These are phyloP conservation scores for Apiotrichum akiyoshidainum DNA, from an alignment of 1,284 basidiomycete genomes.

Conservation along the genomic window DNA sequence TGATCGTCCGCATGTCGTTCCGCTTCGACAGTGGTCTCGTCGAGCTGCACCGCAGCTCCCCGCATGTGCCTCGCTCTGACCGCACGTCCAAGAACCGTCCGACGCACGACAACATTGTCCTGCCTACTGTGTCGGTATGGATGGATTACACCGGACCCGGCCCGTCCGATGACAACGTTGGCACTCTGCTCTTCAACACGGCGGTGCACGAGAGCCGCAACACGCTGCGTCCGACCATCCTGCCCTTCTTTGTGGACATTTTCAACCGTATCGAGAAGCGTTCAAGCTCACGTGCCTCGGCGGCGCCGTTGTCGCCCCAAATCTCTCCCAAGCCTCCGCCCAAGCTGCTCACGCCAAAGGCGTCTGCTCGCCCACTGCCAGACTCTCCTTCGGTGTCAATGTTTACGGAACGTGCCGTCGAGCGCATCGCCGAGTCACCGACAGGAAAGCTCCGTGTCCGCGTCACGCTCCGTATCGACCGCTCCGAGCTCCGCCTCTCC, in stretches of 20 bases:
- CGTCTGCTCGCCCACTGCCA: not conserved
- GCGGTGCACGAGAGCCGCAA: constrained; percentile 84
- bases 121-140: constrained; percentile 81
- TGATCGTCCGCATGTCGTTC: constrained; percentile 66
- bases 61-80: not conserved
- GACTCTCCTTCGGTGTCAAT: constrained; percentile 8
- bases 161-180: not conserved
- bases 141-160: constrained; percentile 55
- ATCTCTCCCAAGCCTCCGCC: not conserved
- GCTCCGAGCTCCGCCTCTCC: constrained; percentile 75
- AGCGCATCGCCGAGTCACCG: constrained; percentile 15
- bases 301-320: not conserved
- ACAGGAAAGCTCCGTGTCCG: constrained; percentile 38
- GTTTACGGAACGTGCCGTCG: constrained; percentile 14
- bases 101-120: constrained; percentile 47
- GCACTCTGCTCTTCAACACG: constrained; percentile 25
- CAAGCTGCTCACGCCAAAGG: constrained; percentile 5
- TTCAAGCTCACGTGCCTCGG: constrained; percentile 12
- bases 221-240: constrained; percentile 69
- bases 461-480: constrained; percentile 81
- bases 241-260: constrained; percentile 73
- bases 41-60: constrained; percentile 29
- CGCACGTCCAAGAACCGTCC: not conserved
- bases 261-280: constrained; percentile 32
- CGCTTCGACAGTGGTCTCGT: constrained; percentile 70